phyloP scores from a whole-genome alignment of 441 rosid species.

The Sinapis alba region DNA sequence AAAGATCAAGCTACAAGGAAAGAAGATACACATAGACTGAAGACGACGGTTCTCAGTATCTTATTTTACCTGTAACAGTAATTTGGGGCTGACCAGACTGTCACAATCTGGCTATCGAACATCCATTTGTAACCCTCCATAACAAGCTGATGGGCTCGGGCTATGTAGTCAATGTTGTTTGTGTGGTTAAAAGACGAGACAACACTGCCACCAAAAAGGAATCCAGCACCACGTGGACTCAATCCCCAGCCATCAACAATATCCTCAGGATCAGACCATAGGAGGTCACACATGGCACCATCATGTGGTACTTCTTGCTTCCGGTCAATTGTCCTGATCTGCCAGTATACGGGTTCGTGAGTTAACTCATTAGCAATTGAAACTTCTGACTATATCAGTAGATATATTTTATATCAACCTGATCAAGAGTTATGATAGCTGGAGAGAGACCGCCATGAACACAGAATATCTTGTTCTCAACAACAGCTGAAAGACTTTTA shows the following conservation, averaged over 20 bases:
- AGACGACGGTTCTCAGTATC: conserved; percentile 3
- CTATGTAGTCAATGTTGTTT: conserved; percentile 81
- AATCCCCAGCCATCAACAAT: conserved; percentile 92
- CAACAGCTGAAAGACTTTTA: conserved; percentile 75
- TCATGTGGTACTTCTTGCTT: conserved; percentile 99
- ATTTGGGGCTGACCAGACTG: conserved; percentile 98
- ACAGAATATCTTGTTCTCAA: conserved; percentile 84
- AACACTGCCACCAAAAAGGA: conserved; percentile 82
- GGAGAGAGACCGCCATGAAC: conserved; percentile 99
- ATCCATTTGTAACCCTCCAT: conserved; percentile 98
- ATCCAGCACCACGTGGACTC: conserved; percentile 98
- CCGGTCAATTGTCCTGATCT: conserved; percentile 89
- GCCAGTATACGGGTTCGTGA: conserved; percentile 13
- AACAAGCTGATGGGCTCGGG: conserved; percentile 93
- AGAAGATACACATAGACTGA: not conserved
- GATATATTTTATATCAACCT: conserved; percentile 49
- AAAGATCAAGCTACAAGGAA: not conserved
- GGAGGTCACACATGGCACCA: conserved; percentile 96
- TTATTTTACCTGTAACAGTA: conserved; percentile 82
- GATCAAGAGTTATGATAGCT: conserved; percentile 80
- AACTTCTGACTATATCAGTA: conserved; percentile 14
- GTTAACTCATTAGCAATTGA: not conserved
- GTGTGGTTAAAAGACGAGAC: conserved; percentile 78
- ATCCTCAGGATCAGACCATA: conserved; percentile 99
- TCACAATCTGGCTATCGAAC: conserved; percentile 88